Percentiles rank a stretch among this genome's conserved stretches.
Evolutionary conservation across 352 stramenopile species (phyloP).

Genomic region (Phytophthora palmivora): DNA sequence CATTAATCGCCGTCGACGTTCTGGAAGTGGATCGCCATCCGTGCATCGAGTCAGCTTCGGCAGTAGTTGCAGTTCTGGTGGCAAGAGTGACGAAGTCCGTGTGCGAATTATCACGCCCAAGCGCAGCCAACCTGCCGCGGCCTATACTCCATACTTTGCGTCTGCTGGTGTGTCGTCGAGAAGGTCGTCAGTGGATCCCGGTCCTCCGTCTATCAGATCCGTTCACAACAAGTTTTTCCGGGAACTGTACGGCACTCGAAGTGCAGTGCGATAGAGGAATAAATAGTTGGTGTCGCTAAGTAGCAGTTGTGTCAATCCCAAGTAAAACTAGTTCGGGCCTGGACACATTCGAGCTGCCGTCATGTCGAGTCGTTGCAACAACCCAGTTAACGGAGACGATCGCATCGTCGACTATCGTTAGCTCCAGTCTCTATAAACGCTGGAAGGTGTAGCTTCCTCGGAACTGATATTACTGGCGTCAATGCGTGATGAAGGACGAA

Average conservation of each 20-base stretch:
- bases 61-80: slow-evolving; percentile 30
- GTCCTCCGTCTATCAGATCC: slow-evolving; percentile 19
- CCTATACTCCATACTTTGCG: slow-evolving; percentile 37
- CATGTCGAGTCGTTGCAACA: too few species aligned
- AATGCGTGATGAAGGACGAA: too few species aligned
- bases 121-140: slow-evolving; percentile 17
- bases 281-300: background rate
- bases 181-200: slow-evolving; percentile 7
- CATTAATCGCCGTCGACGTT: slow-evolving; percentile 19
- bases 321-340: too few species aligned
- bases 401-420: too few species aligned
- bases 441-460: too few species aligned
- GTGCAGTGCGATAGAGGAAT: background rate
- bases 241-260: slow-evolving; percentile 32
- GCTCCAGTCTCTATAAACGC: too few species aligned
- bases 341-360: too few species aligned
- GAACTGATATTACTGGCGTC: too few species aligned
- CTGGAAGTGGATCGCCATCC: slow-evolving; percentile 24
- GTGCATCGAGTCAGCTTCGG: slow-evolving; percentile 30
- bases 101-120: slow-evolving; percentile 34
- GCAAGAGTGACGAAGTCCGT: slow-evolving; percentile 31
- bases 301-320: background rate
- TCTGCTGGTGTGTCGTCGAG: slow-evolving; percentile 13
- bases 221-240: slow-evolving; percentile 46
- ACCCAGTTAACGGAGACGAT: too few species aligned